Percentiles rank a stretch among this genome's conserved stretches.
phyloP scores from a whole-genome alignment of 2,329 filamentous ascomycete species.

The Cadophora luteo-olivacea region DNA sequence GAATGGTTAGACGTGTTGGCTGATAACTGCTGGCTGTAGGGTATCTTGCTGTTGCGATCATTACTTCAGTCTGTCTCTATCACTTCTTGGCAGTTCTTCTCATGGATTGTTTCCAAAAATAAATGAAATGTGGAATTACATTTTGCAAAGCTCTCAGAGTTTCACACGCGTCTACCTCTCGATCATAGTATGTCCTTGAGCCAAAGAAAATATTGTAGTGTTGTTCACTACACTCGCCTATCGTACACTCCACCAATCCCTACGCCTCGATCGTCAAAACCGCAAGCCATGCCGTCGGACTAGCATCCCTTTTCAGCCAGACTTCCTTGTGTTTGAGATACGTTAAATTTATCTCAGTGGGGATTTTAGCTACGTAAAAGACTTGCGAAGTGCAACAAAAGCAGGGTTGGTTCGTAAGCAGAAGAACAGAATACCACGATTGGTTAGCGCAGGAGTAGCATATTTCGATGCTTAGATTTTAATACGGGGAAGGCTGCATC shows the following conservation, averaged over 20 bases:
- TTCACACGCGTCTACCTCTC: too few relatives aligned
- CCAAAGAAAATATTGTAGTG: neutral
- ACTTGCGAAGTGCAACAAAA: conserved; percentile 10
- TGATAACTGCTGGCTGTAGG: neutral
- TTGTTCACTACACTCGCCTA: neutral
- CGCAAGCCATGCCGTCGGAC: neutral
- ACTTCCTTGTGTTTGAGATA: too few relatives aligned
- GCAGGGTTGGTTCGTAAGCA: neutral
- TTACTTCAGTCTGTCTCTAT: neutral
- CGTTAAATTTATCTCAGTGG: too few relatives aligned
- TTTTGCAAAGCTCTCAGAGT: too few relatives aligned
- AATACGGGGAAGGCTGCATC: too few relatives aligned
- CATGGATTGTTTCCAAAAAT: too few relatives aligned
- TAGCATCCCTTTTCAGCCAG: neutral
- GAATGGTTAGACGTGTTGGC: neutral
- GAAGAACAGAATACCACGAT: neutral
- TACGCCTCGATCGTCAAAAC: neutral
- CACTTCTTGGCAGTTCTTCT: neutral
- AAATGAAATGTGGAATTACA: too few relatives aligned
- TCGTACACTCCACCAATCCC: neutral
- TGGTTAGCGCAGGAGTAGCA: neutral
- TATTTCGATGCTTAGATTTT: too few relatives aligned
- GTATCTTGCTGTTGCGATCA: neutral
- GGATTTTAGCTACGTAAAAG: neutral
- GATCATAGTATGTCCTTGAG: neutral